Base-by-base conservation (phyloP, 805 yeast species). In the Candida khao-thaluensis region DNA sequence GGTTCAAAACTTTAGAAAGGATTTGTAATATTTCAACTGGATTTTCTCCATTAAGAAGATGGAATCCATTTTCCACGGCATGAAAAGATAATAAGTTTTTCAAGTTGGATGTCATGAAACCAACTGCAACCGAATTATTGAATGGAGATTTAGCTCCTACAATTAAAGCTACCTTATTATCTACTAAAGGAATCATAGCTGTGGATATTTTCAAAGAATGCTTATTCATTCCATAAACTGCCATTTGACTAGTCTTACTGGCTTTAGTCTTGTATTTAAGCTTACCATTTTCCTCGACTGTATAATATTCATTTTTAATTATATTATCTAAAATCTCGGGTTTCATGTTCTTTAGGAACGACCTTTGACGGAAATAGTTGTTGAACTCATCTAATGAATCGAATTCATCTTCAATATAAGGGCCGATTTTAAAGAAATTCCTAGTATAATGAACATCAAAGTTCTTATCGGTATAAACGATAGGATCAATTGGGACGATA, bases 401-500 rank as follows among this genome's bases (percentile, higher is more conserved):
- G 48, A 82, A 83, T 14, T 64, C 66, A 36, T 63, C 68, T 17
- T 46, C 43, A 33, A 61, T 40, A 15, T 63, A 20, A 7, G 24
- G 23, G 9, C 41, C 44, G 10, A 69, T 45, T 40, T 59, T 64
- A 17, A 30, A 23, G 30, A 66, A 50, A 17, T 55, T 26, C 25
- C 42, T 50, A 5, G 30, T 10, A 42, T 56, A 62, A n/a, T 44
- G 37, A 3, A 43, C 47, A 3, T 33, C 34, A 12, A 39, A 42
- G 11, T 31, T 37, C 3, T 35, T 44, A 28, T 48, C 50, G 16
- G 57, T 46, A 40, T 62, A 69, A 3, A 71, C 59, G 2, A 83
- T 86, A 0, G 89, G 84, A 49, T 84, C 91, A 15, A 82, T 59
- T 1, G 75, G 60, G 2, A 82, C 54, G 7, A 76, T 62, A 4